Percentiles rank a stretch among this genome's conserved stretches.
These are phyloP conservation scores for Coemansia sp. DNA, from an alignment of 192 early-diverging fungal genomes.

Conservation along the genomic window DNA sequence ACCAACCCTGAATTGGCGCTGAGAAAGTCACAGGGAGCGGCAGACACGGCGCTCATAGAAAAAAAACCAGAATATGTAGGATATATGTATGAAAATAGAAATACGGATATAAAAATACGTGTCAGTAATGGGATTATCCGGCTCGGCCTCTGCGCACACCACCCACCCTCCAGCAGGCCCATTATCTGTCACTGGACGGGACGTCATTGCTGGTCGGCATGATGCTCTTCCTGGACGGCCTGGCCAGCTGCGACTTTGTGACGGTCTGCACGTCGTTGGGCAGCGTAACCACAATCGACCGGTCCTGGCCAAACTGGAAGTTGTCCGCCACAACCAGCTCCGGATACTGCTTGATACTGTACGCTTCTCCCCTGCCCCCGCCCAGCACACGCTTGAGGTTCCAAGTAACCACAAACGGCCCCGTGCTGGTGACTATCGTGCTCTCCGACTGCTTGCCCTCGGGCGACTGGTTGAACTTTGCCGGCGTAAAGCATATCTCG, in stretches of 20 bases:
- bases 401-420: constrained; percentile 90
- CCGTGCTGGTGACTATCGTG: constrained; percentile 85
- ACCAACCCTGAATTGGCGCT: too few relatives aligned
- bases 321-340: constrained; percentile 86
- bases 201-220: too few relatives aligned
- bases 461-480: constrained; percentile 80
- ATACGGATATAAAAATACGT: too few relatives aligned
- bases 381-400: constrained; percentile 78
- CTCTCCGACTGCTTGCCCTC: constrained; percentile 60
- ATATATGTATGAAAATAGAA: too few relatives aligned
- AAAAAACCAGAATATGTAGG: too few relatives aligned
- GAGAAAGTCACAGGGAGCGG: too few relatives aligned
- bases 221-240: constrained; percentile 52
- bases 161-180: too few relatives aligned
- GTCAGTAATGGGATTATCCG: too few relatives aligned
- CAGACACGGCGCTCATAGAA: too few relatives aligned
- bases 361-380: constrained; percentile 70
- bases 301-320: constrained; percentile 80
- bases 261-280: constrained; percentile 71
- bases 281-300: constrained; percentile 82
- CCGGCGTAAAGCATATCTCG: constrained; percentile 75
- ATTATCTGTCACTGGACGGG: too few relatives aligned
- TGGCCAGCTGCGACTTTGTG: constrained; percentile 56
- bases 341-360: constrained; percentile 83
- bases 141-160: too few relatives aligned